A percentile compares a stretch with the other conserved stretches of the same genome.
Conservation (phyloP, 2,329 filamentous ascomycete species). For the Verticillium nubilum region DNA sequence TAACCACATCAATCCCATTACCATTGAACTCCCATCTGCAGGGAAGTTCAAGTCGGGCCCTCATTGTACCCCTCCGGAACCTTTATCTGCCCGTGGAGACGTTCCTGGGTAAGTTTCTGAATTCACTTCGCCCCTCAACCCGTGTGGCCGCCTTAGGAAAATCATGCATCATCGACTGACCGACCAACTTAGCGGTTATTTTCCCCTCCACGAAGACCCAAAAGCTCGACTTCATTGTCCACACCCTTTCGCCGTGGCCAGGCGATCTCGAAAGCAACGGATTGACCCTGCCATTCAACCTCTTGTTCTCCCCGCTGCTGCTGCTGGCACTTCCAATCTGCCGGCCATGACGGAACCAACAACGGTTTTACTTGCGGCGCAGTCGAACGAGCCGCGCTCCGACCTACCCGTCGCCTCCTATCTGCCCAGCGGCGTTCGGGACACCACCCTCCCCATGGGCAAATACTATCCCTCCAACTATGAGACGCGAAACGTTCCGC, state of each 20-base stretch:
- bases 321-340: background rate
- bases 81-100: conserved; percentile 54
- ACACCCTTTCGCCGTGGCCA: conserved; percentile 44
- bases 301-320: background rate
- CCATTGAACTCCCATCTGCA: conserved; percentile 42
- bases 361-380: conserved; percentile 8
- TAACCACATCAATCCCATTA: conserved; percentile 41
- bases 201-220: conserved; percentile 54
- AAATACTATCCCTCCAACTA: conserved; percentile 63
- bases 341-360: conserved; percentile 14
- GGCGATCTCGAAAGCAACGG: conserved; percentile 30
- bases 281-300: conserved; percentile 15
- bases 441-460: conserved; percentile 46
- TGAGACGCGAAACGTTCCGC: conserved; percentile 30
- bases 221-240: conserved; percentile 37
- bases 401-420: conserved; percentile 46
- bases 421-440: conserved; percentile 42
- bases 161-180: background rate
- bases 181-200: conserved; percentile 45
- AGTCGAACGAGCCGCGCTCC: conserved; percentile 20
- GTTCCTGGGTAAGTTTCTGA: conserved; percentile 46
- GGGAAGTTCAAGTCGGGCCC: conserved; percentile 33
- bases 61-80: conserved; percentile 38
- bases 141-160: conserved; percentile 3
- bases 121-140: background rate